These are phyloP conservation scores for Suillus weaverae DNA, from an alignment of 768 basidiomycete species.

Conservation along the genomic window DNA sequence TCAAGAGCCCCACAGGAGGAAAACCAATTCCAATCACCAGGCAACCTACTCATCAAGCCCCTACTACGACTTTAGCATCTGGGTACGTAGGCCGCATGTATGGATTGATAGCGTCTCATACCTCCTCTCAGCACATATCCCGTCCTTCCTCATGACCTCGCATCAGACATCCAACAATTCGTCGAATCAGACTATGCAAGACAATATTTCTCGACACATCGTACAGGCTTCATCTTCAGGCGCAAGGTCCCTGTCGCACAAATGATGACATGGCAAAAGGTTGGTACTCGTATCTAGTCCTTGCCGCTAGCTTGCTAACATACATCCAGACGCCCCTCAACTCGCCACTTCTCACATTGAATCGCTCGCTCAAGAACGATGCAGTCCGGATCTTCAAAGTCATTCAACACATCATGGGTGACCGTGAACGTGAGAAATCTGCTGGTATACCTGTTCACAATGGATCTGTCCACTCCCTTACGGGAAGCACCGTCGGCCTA, in stretches of 20 bases:
- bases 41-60: conserved; percentile 30
- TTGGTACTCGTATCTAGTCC: conserved; percentile 19
- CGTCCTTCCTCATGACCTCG: conserved; percentile 76
- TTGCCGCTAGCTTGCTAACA: neutral
- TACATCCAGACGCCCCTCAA: conserved; percentile 54
- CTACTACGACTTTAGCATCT: conserved; percentile 53
- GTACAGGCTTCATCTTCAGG: conserved; percentile 85
- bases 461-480: conserved; percentile 45
- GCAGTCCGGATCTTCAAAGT: conserved; percentile 86
- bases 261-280: conserved; percentile 93
- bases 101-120: conserved; percentile 14
- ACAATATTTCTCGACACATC: conserved; percentile 87
- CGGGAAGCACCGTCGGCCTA: conserved; percentile 44
- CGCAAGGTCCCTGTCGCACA: conserved; percentile 80
- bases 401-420: conserved; percentile 92
- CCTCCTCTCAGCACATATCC: conserved; percentile 62
- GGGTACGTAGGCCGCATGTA: conserved; percentile 48
- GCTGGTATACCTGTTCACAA: conserved; percentile 48
- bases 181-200: conserved; percentile 82
- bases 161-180: conserved; percentile 84
- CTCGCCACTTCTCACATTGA: conserved; percentile 73
- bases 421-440: conserved; percentile 71
- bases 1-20: conserved; percentile 60
- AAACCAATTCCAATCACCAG: conserved; percentile 62
- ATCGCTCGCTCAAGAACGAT: conserved; percentile 66